phyloP scores from a whole-genome alignment of 116 monocot species.

The Cymodocea nodosa region DNA sequence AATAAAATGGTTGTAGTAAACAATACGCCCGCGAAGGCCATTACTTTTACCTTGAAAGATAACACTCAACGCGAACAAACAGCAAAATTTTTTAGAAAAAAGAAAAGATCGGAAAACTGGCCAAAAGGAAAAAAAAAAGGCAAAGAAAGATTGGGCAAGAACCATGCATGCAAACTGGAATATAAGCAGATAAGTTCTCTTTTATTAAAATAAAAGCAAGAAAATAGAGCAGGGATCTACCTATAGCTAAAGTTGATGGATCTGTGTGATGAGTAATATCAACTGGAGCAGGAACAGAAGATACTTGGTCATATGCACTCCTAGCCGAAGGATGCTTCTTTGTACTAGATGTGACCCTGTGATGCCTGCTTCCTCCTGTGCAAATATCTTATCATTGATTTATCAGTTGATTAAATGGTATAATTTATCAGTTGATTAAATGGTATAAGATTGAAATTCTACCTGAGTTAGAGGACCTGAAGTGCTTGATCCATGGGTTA shows the following conservation, averaged over 20 bases:
- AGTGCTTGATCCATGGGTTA: slow-evolving; percentile 56
- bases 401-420: background rate
- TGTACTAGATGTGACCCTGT: slow-evolving; percentile 10
- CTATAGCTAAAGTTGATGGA: slow-evolving; percentile 4
- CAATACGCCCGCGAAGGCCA: too few relatives aligned
- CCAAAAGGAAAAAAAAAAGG: too few relatives aligned
- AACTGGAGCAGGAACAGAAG: background rate
- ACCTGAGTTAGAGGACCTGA: slow-evolving; percentile 19
- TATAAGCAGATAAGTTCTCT: background rate
- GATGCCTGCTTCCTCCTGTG: slow-evolving; percentile 2
- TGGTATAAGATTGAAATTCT: background rate
- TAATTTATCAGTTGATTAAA: background rate
- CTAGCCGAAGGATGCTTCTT: slow-evolving; percentile 9
- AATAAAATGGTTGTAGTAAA: too few relatives aligned
- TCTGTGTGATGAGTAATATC: too few relatives aligned
- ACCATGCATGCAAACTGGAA: background rate
- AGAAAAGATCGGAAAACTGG: too few relatives aligned
- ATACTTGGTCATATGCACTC: slow-evolving; percentile 13
- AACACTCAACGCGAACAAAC: too few relatives aligned
- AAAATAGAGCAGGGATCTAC: slow-evolving; percentile 10
- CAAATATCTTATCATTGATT: background rate
- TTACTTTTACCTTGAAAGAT: too few relatives aligned
- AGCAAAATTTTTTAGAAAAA: too few relatives aligned
- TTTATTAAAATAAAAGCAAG: background rate
- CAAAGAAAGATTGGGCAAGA: background rate